These are phyloP conservation scores for Hortaea sp. DNA, from an alignment of 2,329 filamentous ascomycete genomes.

Conservation along the genomic window DNA sequence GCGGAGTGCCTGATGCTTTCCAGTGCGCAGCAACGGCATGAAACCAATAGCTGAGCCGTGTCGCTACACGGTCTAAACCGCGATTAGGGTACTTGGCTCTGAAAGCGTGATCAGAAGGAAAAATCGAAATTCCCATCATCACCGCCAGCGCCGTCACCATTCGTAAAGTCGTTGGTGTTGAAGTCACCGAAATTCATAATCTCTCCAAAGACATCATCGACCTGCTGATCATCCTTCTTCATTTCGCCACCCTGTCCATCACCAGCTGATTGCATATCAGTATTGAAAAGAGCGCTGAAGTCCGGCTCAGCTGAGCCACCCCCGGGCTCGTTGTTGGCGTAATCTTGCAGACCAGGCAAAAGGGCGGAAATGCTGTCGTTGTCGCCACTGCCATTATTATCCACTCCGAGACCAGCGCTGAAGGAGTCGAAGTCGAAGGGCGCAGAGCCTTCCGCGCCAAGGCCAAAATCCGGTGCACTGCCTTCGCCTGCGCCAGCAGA, in stretches of 20 bases:
- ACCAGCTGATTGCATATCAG: slow-evolving; percentile 6
- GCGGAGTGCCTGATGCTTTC: too few relatives aligned
- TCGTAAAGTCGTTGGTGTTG: slow-evolving; percentile 9
- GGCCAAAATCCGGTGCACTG: slow-evolving; percentile 4
- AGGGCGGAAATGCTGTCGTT: slow-evolving; percentile 27
- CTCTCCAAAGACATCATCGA: slow-evolving; percentile 25
- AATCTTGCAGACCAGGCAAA: slow-evolving; percentile 32
- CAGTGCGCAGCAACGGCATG: too few relatives aligned
- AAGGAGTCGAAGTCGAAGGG: slow-evolving; percentile 27
- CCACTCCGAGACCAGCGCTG: slow-evolving; percentile 10
- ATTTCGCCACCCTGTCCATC: slow-evolving; percentile 5
- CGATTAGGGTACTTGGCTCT: too few relatives aligned
- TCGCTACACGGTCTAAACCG: too few relatives aligned
- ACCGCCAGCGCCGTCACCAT: slow-evolving; percentile 1
- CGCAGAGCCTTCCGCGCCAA: slow-evolving; percentile 1
- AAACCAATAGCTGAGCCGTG: too few relatives aligned
- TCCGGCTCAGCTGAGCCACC: slow-evolving; percentile 11
- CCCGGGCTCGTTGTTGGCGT: slow-evolving; percentile 23
- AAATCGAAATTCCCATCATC: slow-evolving; percentile 25
- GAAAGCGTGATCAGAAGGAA: background rate
- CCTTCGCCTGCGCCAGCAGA: slow-evolving; percentile 1
- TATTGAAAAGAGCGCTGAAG: slow-evolving; percentile 18
- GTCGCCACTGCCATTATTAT: slow-evolving; percentile 6
- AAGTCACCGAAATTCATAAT: slow-evolving; percentile 27
- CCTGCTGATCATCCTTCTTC: slow-evolving; percentile 7